Percentiles rank a stretch among this genome's conserved stretches.
Conservation (phyloP, 495 filamentous ascomycete species). For the Wilcoxina mikolae region DNA sequence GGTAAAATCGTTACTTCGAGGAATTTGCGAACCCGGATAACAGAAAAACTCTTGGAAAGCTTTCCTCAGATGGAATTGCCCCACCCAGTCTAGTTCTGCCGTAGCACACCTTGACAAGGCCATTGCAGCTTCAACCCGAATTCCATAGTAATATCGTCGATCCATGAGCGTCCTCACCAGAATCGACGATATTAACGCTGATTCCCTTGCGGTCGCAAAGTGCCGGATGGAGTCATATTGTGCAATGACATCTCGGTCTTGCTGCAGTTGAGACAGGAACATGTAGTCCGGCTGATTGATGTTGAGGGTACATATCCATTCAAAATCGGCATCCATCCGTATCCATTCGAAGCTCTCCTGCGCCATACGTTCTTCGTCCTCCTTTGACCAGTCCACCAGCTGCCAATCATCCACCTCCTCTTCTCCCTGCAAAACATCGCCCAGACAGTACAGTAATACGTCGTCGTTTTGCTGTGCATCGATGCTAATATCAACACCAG, state of each 20-base stretch:
- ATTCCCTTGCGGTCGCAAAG: slow-evolving; percentile 24
- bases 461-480: slow-evolving; percentile 66
- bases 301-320: slow-evolving; percentile 78
- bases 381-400: slow-evolving; percentile 71
- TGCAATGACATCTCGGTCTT: slow-evolving; percentile 90
- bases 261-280: slow-evolving; percentile 92
- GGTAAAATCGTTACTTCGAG: slow-evolving; percentile 74
- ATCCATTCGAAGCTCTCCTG: slow-evolving; percentile 98
- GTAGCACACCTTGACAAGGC: slow-evolving; percentile 59
- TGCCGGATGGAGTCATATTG: slow-evolving; percentile 52
- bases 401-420: slow-evolving; percentile 75
- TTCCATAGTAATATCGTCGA: slow-evolving; percentile 78
- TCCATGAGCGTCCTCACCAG: slow-evolving; percentile 82
- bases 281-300: slow-evolving; percentile 83
- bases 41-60: slow-evolving; percentile 83
- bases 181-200: slow-evolving; percentile 61
- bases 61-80: slow-evolving; percentile 66
- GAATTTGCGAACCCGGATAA: slow-evolving; percentile 53
- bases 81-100: slow-evolving; percentile 57
- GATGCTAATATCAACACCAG: slow-evolving; percentile 42
- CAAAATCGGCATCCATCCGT: slow-evolving; percentile 92
- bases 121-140: slow-evolving; percentile 65
- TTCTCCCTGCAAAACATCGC: slow-evolving; percentile 70
- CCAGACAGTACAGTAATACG: slow-evolving; percentile 75
- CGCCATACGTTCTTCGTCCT: slow-evolving; percentile 78